Percentiles rank a stretch among this genome's conserved stretches.
Evolutionary conservation across 192 early-diverging fungal genomes (phyloP).

Genomic region (Thamnidium elegans): DNA sequence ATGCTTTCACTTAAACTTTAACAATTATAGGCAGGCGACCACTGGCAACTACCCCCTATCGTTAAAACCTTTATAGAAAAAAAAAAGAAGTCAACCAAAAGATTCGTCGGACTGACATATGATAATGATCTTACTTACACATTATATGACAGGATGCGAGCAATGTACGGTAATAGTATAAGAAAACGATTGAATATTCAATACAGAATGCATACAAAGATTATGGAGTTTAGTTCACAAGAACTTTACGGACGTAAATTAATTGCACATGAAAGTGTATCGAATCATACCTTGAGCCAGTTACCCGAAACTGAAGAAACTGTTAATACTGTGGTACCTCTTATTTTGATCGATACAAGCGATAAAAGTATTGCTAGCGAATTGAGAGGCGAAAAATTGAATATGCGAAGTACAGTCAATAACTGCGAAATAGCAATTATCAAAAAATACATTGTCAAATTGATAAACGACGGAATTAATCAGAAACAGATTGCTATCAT

Average conservation of each 20-base stretch:
- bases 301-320: constrained; percentile 52
- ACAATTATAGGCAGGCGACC: constrained; percentile 69
- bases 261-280: constrained; percentile 59
- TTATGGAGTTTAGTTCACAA: constrained; percentile 69
- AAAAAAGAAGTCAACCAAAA: constrained; percentile 7
- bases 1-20: too few species aligned
- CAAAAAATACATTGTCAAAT: constrained; percentile 51
- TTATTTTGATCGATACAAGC: constrained; percentile 72
- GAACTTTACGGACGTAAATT: constrained; percentile 69
- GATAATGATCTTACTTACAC: constrained; percentile 48
- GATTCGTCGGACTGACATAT: not conserved
- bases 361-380: constrained; percentile 38
- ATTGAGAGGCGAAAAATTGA: constrained; percentile 32
- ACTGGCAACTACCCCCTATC: constrained; percentile 84
- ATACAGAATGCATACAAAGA: constrained; percentile 83
- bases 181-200: constrained; percentile 73
- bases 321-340: constrained; percentile 52
- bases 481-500: constrained; percentile 75
- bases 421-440: constrained; percentile 69
- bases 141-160: constrained; percentile 75
- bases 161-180: constrained; percentile 50
- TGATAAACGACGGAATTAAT: constrained; percentile 60
- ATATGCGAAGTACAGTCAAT: constrained; percentile 64
- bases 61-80: constrained; percentile 47
- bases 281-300: constrained; percentile 59